A percentile compares a stretch with the other conserved stretches of the same genome.
phyloP scores from a whole-genome alignment of 176 grass and related monocot genomes.

The Cenchrus purpureus region DNA sequence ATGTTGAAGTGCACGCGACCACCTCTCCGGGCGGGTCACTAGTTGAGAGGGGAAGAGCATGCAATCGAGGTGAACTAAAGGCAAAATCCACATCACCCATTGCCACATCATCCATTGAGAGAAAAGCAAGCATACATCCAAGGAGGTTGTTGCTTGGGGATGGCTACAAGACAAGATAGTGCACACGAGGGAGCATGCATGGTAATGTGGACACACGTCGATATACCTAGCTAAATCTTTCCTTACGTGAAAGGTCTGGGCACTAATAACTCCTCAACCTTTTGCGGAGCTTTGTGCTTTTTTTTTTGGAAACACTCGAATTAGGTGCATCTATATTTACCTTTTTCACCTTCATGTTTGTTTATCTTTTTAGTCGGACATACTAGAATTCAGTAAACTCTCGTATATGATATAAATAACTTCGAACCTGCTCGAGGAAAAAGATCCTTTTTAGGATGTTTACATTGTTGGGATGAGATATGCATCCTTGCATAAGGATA shows the following conservation, averaged over 20 bases:
- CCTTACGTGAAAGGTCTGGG: conserved; percentile 5
- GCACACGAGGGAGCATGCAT: conserved; percentile 1
- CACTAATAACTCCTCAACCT: background rate
- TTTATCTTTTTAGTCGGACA: background rate
- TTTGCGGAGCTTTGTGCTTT: background rate
- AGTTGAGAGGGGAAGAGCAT: no score
- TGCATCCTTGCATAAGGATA: no score
- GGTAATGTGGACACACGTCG: background rate
- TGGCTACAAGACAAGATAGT: conserved; percentile 25
- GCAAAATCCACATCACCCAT: no score
- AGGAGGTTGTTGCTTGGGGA: conserved; percentile 6
- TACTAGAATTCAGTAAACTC: background rate
- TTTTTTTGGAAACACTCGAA: background rate
- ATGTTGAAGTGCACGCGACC: conserved; percentile 5
- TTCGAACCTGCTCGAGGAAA: background rate
- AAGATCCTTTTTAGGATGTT: background rate
- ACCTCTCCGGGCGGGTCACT: no score
- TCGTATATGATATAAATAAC: background rate
- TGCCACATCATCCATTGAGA: background rate
- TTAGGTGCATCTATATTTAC: background rate
- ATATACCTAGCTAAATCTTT: background rate
- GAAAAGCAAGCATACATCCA: conserved; percentile 1
- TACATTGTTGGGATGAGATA: background rate
- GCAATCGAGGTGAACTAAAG: conserved; percentile 14
- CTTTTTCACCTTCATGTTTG: background rate